Evolutionary conservation across 306 rosid species (phyloP), one percentile per base, ranked within the genome.

Genomic region (Cucurbita ficifolia): DNA sequence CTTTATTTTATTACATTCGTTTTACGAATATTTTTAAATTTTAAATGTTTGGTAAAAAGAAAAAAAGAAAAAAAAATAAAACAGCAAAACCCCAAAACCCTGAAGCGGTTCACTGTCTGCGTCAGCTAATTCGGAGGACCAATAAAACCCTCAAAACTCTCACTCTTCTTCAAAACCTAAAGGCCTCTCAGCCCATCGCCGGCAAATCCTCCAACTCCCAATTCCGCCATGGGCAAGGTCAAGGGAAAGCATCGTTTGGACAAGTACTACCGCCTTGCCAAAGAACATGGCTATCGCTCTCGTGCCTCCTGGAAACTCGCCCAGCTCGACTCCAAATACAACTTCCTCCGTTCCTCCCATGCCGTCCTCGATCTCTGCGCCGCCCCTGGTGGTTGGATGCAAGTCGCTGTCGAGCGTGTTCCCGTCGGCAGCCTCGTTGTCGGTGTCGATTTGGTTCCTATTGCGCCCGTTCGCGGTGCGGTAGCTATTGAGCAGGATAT

Each of bases 361-460:
- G 74, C 92, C 80, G 95, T 94, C 46, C 98, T 94, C 83, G 97
- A 94, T 68, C 98, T 94, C 77, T 94, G 98, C 79, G 98, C 98
- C 69, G 98, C 98, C 39, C 98, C 97, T 6, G 98, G 98, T 0
- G 98, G 98, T 0, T 94, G 98, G 98, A 90, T 91, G 97, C 98
- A 94, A 77, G 91, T 90, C 8, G 97, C 97, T 5, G 96, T 94
- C 2, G 87, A 94, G 72, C 90, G 89, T 2, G 87, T 86, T 17
- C 98, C 98, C 5, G 92, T 90, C 3, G 81, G 83, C 55, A 86
- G 89, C 61, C 88, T 90, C 17, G 89, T 94, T 3, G 70, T 90
- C 42, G 98, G 98, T 29, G 85, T 94, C 43, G 98, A 94, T 65
- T 79, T 94, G 24, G 96, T 86, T 4, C 92, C 95, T 1, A 94